Percentiles rank a stretch among this genome's conserved stretches.
These are phyloP conservation scores for Lipomyces kockii DNA, from an alignment of 805 yeast species.

Conservation along the genomic window DNA sequence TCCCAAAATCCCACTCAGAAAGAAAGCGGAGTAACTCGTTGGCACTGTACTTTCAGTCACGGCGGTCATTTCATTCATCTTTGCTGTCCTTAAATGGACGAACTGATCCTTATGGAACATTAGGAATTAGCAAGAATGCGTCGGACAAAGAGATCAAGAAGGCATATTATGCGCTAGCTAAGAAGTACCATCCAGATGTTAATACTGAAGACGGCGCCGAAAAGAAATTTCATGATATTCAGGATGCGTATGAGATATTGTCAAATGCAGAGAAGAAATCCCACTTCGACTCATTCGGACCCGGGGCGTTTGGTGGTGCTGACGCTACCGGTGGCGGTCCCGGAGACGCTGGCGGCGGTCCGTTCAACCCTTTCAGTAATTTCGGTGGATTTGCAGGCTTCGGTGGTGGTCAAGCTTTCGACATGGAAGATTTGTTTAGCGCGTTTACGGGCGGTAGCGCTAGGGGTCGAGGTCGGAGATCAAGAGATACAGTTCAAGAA, in stretches of 20 bases:
- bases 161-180: constrained; percentile 91
- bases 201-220: constrained; percentile 91
- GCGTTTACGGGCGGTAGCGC: constrained; percentile 54
- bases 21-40: not conserved
- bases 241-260: constrained; percentile 90
- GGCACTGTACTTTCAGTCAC: not conserved
- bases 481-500: constrained; percentile 60
- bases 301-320: constrained; percentile 75
- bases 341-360: constrained; percentile 56
- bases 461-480: constrained; percentile 44
- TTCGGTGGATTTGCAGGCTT: constrained; percentile 55
- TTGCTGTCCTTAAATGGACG: constrained; percentile 43
- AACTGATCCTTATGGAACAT: constrained; percentile 79
- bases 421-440: constrained; percentile 69
- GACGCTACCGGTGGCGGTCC: constrained; percentile 55
- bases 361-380: constrained; percentile 60
- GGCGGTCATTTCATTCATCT: constrained; percentile 53
- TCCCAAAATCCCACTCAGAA: not conserved
- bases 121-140: constrained; percentile 78
- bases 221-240: constrained; percentile 86
- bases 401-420: constrained; percentile 51
- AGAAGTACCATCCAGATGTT: constrained; percentile 94
- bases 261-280: constrained; percentile 58
- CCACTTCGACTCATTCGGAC: constrained; percentile 90
- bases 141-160: constrained; percentile 86